phyloP scores from a whole-genome alignment of 495 filamentous ascomycete species.

The Astrothelium subdiscretum region DNA sequence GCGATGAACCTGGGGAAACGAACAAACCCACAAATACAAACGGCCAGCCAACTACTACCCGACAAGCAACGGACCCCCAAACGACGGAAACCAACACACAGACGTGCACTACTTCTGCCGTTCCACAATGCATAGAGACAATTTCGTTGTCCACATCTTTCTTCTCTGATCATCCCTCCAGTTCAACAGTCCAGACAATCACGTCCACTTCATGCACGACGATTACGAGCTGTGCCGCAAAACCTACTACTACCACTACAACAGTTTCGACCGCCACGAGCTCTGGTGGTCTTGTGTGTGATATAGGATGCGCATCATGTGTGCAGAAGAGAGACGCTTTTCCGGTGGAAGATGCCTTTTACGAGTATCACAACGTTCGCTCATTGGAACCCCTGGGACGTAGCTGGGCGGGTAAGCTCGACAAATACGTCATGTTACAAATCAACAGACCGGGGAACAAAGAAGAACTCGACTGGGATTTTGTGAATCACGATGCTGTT shows the following conservation, averaged over 20 bases:
- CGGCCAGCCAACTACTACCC: neutral
- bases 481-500: neutral
- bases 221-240: neutral
- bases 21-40: neutral
- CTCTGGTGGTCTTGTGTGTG: neutral
- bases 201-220: neutral
- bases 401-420: neutral
- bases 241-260: neutral
- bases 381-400: neutral
- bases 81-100: neutral
- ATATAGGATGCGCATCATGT: neutral
- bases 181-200: neutral
- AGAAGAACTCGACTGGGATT: neutral
- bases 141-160: neutral
- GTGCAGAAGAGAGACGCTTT: neutral
- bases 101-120: neutral
- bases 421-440: neutral
- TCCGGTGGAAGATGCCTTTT: neutral
- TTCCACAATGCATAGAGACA: neutral
- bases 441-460: neutral
- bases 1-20: neutral
- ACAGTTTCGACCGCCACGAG: neutral
- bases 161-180: neutral
- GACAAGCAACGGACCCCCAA: neutral
- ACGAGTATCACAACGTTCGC: neutral